These are phyloP conservation scores for Blumeria graminis DNA, from an alignment of 2,329 filamentous ascomycete species.

Conservation along the genomic window DNA sequence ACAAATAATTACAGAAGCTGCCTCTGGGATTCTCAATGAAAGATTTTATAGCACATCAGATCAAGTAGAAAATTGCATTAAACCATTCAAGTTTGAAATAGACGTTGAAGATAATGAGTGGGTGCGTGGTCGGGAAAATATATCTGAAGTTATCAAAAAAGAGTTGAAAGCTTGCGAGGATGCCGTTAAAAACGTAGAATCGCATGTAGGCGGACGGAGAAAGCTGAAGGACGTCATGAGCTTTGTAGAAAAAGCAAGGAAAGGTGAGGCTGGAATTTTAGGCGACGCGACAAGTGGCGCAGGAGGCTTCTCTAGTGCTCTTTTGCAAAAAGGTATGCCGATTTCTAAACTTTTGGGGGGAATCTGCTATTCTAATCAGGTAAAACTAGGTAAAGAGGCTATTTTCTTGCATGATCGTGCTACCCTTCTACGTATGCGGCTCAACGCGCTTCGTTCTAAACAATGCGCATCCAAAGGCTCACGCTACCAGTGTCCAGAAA, in stretches of 20 bases:
- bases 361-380: not conserved
- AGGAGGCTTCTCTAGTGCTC: constrained; percentile 73
- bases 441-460: constrained; percentile 69
- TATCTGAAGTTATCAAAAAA: constrained; percentile 55
- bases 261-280: constrained; percentile 64
- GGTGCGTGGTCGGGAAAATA: constrained; percentile 63
- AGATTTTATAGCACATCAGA: constrained; percentile 92
- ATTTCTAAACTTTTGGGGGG: not conserved
- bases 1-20: constrained; percentile 78
- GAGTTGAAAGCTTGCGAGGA: constrained; percentile 68
- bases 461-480: constrained; percentile 66
- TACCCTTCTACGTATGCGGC: constrained; percentile 72
- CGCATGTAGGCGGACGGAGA: constrained; percentile 51
- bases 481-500: constrained; percentile 90
- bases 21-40: constrained; percentile 74
- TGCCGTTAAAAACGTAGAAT: constrained; percentile 53
- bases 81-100: constrained; percentile 95
- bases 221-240: constrained; percentile 74
- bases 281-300: constrained; percentile 65
- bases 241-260: constrained; percentile 77
- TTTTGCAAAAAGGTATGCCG: constrained; percentile 53
- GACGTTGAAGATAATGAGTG: constrained; percentile 85
- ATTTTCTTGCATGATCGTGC: constrained; percentile 83
- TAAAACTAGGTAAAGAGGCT: constrained; percentile 52
- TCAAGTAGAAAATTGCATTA: constrained; percentile 96